These are phyloP conservation scores for Sarcodon sp. DNA, from an alignment of 768 basidiomycete species.

Conservation along the genomic window DNA sequence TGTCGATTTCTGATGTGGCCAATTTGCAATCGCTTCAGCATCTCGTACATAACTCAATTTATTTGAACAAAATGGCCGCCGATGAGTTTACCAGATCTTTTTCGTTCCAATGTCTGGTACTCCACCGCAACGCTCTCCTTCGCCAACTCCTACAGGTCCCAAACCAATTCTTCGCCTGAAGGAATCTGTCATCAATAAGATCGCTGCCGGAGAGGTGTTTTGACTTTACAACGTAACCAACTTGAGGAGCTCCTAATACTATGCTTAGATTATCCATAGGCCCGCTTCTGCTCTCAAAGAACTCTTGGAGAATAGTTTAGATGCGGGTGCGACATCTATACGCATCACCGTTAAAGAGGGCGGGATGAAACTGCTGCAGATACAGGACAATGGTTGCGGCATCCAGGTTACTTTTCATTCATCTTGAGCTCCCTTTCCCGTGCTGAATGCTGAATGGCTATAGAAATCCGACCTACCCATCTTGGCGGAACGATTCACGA, in stretches of 20 bases:
- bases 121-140: conserved; percentile 2
- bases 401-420: conserved; percentile 55
- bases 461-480: conserved; percentile 85
- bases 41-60: not conserved
- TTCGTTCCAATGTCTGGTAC: not conserved
- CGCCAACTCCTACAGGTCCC: conserved; percentile 27
- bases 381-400: conserved; percentile 94
- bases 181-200: conserved; percentile 80
- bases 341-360: conserved; percentile 89
- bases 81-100: not conserved
- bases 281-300: conserved; percentile 96
- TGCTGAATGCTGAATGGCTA: too few species aligned
- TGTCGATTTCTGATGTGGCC: not conserved
- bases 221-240: not conserved
- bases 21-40: not conserved
- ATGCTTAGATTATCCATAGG: conserved; percentile 63
- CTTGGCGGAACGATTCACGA: conserved; percentile 90
- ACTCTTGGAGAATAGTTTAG: conserved; percentile 88
- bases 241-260: not conserved
- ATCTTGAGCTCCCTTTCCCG: not conserved
- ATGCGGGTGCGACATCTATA: conserved; percentile 83
- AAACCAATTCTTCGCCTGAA: conserved; percentile 64
- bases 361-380: conserved; percentile 87
- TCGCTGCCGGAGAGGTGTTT: conserved; percentile 52
- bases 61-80: not conserved